Conservation (phyloP, 306 rosid species). For the Rosa lucieae region DNA sequence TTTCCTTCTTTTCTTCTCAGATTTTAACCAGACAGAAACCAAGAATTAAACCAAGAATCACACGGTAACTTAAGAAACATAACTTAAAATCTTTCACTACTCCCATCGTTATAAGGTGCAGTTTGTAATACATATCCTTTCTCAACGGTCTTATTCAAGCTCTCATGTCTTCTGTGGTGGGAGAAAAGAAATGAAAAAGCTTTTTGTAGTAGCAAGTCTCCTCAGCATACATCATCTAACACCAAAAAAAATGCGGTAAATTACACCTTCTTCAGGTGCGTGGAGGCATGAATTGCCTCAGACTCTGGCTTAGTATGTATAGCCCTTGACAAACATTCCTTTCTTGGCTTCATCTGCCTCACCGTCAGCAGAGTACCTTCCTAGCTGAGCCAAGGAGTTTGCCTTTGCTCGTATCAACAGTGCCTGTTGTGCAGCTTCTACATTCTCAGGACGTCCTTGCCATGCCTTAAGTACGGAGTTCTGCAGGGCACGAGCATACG, state of each 20-base stretch:
- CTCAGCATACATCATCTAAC: slow-evolving; percentile 21
- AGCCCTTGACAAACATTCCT: slow-evolving; percentile 95
- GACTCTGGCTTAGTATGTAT: slow-evolving; percentile 59
- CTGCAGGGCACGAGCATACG: slow-evolving; percentile 95
- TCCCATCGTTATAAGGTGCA: slow-evolving; percentile 14
- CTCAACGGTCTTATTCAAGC: slow-evolving; percentile 56
- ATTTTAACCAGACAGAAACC: not conserved
- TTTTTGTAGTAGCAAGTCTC: slow-evolving; percentile 24
- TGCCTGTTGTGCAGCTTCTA: slow-evolving; percentile 75
- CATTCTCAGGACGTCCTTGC: slow-evolving; percentile 85
- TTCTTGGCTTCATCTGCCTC: slow-evolving; percentile 83
- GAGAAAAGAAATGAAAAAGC: slow-evolving; percentile 23
- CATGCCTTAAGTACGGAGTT: slow-evolving; percentile 92
- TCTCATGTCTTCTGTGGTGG: slow-evolving; percentile 23
- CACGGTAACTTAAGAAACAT: not conserved
- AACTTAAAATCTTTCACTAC: not conserved
- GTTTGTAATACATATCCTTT: slow-evolving; percentile 25
- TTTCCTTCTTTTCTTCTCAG: not conserved
- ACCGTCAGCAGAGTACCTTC: slow-evolving; percentile 82
- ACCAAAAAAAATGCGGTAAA: slow-evolving; percentile 12
- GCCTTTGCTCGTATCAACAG: slow-evolving; percentile 95
- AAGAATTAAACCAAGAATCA: not conserved
- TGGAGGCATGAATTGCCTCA: slow-evolving; percentile 6
- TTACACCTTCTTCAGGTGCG: slow-evolving; percentile 20
- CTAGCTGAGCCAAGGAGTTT: slow-evolving; percentile 94